Percentiles rank a stretch among this genome's conserved stretches.
These are phyloP conservation scores for Sugiyamaella paludigena DNA, from an alignment of 1,139 yeast genomes.

Conservation along the genomic window DNA sequence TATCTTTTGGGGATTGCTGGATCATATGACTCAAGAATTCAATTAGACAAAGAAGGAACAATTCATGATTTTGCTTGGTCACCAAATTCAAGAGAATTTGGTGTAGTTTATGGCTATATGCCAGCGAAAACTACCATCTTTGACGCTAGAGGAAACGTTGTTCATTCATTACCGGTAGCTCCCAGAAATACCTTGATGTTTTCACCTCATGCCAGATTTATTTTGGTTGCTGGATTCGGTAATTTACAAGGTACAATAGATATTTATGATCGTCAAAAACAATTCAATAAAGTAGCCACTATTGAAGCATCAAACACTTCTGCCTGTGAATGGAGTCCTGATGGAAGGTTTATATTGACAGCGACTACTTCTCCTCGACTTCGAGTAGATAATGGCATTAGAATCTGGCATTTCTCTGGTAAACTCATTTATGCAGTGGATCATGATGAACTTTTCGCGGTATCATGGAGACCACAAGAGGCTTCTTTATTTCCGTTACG, in stretches of 20 bases:
- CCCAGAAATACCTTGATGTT: constrained; percentile 88
- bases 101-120: constrained; percentile 96
- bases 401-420: constrained; percentile 92
- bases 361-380: constrained; percentile 97
- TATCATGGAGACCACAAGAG: constrained; percentile 82
- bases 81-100: constrained; percentile 93
- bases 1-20: constrained; percentile 92
- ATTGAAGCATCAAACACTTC: constrained; percentile 93
- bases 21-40: constrained; percentile 83
- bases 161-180: constrained; percentile 79
- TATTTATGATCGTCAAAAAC: constrained; percentile 87
- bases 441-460: constrained; percentile 74
- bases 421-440: constrained; percentile 74
- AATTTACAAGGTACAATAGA: constrained; percentile 96
- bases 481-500: constrained; percentile 59
- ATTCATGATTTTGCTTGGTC: constrained; percentile 98
- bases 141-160: constrained; percentile 88
- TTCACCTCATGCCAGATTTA: constrained; percentile 91
- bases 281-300: constrained; percentile 72
- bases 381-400: constrained; percentile 93
- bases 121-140: constrained; percentile 95
- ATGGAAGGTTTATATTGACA: constrained; percentile 87
- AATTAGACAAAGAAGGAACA: constrained; percentile 89
- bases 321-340: constrained; percentile 98
- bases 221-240: constrained; percentile 96